phyloP scores from a whole-genome alignment of 495 filamentous ascomycete genomes.

The Paragyromitra xinjiangensis region DNA sequence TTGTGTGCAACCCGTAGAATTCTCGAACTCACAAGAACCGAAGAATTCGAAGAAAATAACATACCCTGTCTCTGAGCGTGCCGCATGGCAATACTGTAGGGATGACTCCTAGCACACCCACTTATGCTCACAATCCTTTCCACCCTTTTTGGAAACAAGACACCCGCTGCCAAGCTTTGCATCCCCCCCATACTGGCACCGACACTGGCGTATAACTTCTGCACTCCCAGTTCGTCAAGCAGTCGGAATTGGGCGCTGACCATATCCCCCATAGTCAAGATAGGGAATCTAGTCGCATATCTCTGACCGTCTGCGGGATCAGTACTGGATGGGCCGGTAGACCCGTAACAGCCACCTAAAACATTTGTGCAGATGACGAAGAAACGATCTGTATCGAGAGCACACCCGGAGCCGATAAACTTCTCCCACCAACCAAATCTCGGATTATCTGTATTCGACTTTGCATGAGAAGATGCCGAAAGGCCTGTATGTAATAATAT shows the following conservation, averaged over 20 bases:
- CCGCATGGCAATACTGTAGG: slow-evolving; percentile 98
- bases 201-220: slow-evolving; percentile 88
- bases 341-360: slow-evolving; percentile 94
- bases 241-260: slow-evolving; percentile 93
- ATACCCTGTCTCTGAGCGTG: slow-evolving; percentile 86
- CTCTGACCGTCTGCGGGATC: slow-evolving; percentile 87
- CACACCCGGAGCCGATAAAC: slow-evolving; percentile 89
- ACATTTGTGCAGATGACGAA: slow-evolving; percentile 97
- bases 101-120: slow-evolving; percentile 93
- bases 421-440: slow-evolving; percentile 99
- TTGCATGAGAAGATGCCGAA: slow-evolving; percentile 94
- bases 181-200: slow-evolving; percentile 98
- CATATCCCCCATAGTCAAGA: slow-evolving; percentile 97
- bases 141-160: slow-evolving; percentile 82
- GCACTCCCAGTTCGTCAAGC: slow-evolving; percentile 79
- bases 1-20: not conserved
- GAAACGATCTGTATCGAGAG: slow-evolving; percentile 90
- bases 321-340: slow-evolving; percentile 85
- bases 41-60: not conserved
- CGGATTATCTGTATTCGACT: slow-evolving; percentile 82
- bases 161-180: slow-evolving; percentile 93
- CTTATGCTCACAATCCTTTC: slow-evolving; percentile 86
- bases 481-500: slow-evolving; percentile 94
- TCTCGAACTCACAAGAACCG: not conserved
- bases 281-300: slow-evolving; percentile 96